Evolutionary conservation across 2,329 filamentous ascomycete species (phyloP).

Genomic region (Penicillium hordei): DNA sequence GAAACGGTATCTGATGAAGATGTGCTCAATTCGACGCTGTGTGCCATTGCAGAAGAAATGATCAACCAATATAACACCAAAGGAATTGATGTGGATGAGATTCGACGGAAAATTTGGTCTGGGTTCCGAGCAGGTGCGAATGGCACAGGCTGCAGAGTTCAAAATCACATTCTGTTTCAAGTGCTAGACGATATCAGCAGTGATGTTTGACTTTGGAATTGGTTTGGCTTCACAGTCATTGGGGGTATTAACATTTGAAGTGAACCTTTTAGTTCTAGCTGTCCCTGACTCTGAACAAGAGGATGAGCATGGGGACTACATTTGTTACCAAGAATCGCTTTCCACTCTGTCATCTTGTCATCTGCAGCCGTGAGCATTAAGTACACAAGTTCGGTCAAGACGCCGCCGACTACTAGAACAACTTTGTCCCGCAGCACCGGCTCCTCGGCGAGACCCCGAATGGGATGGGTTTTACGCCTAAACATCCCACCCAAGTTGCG

Average conservation of each 20-base stretch:
- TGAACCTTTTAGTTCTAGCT: background rate
- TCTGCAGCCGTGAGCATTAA: background rate
- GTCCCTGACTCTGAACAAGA: no score
- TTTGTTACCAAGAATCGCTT: background rate
- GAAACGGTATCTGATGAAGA: slow-evolving; percentile 25
- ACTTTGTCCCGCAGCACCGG: background rate
- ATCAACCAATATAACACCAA: slow-evolving; percentile 40
- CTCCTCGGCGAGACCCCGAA: background rate
- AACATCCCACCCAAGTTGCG: background rate
- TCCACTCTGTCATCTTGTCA: background rate
- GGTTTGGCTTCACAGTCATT: no score
- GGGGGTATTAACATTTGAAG: background rate
- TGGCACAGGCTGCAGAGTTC: slow-evolving; percentile 39
- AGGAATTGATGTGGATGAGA: slow-evolving; percentile 37
- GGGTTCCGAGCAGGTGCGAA: slow-evolving; percentile 33
- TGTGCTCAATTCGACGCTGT: slow-evolving; percentile 38
- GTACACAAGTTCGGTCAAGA: no score
- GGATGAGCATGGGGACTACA: background rate
- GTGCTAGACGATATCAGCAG: slow-evolving; percentile 42
- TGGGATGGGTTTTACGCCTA: background rate
- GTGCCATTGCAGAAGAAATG: slow-evolving; percentile 41
- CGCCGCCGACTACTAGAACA: no score
- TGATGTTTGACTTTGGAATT: slow-evolving; percentile 19
- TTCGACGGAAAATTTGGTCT: slow-evolving; percentile 35
- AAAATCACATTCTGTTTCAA: slow-evolving; percentile 45